phyloP scores from a whole-genome alignment of 169 alveolate genomes.

The Plasmodium inui region DNA sequence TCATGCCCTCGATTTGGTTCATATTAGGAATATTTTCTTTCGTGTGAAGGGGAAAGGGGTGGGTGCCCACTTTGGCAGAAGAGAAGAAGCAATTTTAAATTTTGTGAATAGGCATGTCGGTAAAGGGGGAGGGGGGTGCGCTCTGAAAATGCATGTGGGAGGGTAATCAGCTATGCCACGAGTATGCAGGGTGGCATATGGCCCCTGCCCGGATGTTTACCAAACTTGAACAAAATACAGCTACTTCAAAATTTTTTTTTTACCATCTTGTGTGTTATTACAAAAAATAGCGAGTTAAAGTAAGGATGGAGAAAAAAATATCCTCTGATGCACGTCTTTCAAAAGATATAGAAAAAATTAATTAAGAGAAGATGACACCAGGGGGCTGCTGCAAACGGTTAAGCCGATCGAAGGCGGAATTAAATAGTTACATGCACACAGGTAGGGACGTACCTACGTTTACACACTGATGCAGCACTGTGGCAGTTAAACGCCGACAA shows the following conservation, averaged over 20 bases:
- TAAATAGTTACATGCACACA: not conserved
- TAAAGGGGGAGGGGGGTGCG: not conserved
- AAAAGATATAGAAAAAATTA: slow-evolving; percentile 16
- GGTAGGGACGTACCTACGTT: not conserved
- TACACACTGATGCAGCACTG: not conserved
- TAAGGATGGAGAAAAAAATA: not conserved
- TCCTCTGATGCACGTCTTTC: not conserved
- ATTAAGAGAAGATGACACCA: not conserved
- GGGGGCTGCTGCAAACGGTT: not conserved
- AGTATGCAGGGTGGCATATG: not conserved
- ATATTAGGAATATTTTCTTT: slow-evolving; percentile 14
- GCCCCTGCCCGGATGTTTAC: not conserved
- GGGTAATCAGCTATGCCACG: not conserved
- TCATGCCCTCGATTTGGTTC: slow-evolving; percentile 33
- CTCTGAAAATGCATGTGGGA: not conserved
- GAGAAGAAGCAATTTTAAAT: slow-evolving; percentile 20
- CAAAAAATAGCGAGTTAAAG: not conserved
- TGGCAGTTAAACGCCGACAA: not conserved
- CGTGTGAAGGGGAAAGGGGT: not conserved
- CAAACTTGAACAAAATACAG: not conserved
- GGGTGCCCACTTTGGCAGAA: not conserved
- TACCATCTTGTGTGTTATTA: slow-evolving; percentile 15
- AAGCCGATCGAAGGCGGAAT: not conserved
- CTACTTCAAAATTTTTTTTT: not conserved
- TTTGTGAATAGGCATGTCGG: slow-evolving; percentile 8